phyloP scores from a whole-genome alignment of 441 rosid species.

The Brassica balearica region DNA sequence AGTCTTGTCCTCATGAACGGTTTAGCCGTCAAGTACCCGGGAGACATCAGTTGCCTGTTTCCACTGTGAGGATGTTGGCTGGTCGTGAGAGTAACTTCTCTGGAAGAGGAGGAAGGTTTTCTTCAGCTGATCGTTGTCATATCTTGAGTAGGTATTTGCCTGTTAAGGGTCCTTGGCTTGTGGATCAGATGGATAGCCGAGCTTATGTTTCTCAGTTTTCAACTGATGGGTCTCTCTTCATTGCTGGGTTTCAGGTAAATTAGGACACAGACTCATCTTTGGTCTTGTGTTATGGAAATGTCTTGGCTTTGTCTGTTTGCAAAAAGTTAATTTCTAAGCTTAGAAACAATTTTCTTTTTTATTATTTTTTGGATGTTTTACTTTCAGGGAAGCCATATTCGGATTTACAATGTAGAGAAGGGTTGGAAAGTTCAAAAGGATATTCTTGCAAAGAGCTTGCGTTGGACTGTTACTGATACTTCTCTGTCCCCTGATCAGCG shows the following conservation, averaged over 20 bases:
- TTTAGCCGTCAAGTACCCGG: neutral
- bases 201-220: constrained; percentile 85
- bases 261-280: neutral
- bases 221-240: constrained; percentile 59
- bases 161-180: constrained; percentile 56
- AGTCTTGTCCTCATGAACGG: neutral
- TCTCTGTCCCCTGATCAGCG: constrained; percentile 84
- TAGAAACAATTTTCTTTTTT: neutral
- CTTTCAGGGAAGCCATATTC: constrained; percentile 71
- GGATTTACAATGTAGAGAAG: constrained; percentile 75
- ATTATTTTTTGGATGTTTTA: neutral
- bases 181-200: constrained; percentile 57
- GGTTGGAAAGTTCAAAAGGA: constrained; percentile 84
- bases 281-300: neutral
- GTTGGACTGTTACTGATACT: constrained; percentile 90
- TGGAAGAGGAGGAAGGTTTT: constrained; percentile 2
- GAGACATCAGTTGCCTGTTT: neutral
- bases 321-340: neutral
- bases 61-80: neutral
- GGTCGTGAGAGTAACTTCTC: neutral
- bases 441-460: constrained; percentile 67
- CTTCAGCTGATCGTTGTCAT: neutral
- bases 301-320: too few species aligned
- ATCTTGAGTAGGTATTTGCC: neutral
- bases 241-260: neutral